These are phyloP conservation scores for Crotalaria pallida DNA, from an alignment of 306 rosid genomes.

Conservation along the genomic window DNA sequence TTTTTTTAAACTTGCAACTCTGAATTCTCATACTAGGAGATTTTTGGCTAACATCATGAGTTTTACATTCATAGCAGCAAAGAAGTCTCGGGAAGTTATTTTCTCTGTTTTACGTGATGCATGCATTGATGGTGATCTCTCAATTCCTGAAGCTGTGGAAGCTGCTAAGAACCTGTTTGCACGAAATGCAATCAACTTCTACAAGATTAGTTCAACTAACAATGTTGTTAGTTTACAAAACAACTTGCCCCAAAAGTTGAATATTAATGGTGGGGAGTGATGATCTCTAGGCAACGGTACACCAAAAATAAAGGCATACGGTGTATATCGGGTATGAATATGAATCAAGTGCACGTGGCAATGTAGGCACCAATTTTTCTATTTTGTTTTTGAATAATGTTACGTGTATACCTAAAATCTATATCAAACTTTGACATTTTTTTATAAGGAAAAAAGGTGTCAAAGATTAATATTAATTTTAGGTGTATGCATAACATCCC, in stretches of 20 bases:
- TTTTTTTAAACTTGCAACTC: neutral
- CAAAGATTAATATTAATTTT: no score
- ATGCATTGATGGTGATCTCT: slow-evolving; percentile 74
- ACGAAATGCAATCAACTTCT: slow-evolving; percentile 60
- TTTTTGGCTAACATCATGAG: neutral
- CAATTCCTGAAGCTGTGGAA: slow-evolving; percentile 68
- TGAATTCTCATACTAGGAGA: neutral
- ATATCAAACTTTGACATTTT: no score
- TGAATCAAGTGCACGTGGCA: no score
- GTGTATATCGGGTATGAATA: no score
- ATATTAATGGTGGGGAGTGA: slow-evolving; percentile 20
- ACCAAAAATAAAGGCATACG: no score
- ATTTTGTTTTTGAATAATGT: no score
- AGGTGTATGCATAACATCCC: no score
- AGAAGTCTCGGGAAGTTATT: slow-evolving; percentile 68
- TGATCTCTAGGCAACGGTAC: no score
- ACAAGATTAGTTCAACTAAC: slow-evolving; percentile 41
- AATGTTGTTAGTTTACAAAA: slow-evolving; percentile 19
- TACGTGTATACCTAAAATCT: no score
- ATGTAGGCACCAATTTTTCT: no score
- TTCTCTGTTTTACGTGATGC: slow-evolving; percentile 68
- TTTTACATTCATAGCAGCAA: slow-evolving; percentile 58
- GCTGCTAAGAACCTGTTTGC: slow-evolving; percentile 74
- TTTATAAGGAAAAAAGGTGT: no score
- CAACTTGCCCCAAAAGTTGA: slow-evolving; percentile 27